Evolutionary conservation across 75 land plant species (phyloP).

Genomic region (Adiantum capillusveneris): DNA sequence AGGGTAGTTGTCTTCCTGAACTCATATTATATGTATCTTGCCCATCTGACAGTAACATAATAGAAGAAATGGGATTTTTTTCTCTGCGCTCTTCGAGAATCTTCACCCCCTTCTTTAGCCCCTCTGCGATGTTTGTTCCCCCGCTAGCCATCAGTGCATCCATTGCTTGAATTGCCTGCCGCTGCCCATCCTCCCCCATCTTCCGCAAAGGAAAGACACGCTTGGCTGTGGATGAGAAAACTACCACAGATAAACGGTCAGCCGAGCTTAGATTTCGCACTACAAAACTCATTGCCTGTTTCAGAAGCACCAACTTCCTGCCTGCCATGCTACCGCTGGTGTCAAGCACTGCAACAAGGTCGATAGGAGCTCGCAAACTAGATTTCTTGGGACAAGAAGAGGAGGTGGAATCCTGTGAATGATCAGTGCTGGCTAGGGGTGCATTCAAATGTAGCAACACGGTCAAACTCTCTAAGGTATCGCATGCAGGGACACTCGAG

Average conservation of each 20-base stretch:
- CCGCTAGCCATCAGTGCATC: slow-evolving; percentile 60
- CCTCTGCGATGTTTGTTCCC: slow-evolving; percentile 84
- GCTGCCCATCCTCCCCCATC: slow-evolving; percentile 61
- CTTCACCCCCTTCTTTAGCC: slow-evolving; percentile 67
- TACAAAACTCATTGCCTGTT: slow-evolving; percentile 67
- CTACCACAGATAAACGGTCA: slow-evolving; percentile 66
- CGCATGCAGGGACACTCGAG: slow-evolving; percentile 35
- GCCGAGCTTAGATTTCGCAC: slow-evolving; percentile 57
- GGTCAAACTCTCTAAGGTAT: slow-evolving; percentile 42
- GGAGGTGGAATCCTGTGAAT: background rate
- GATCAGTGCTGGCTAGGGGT: slow-evolving; percentile 11
- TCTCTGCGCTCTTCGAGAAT: slow-evolving; percentile 52
- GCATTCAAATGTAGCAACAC: slow-evolving; percentile 51
- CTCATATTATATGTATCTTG: slow-evolving; percentile 19
- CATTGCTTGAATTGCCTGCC: slow-evolving; percentile 58
- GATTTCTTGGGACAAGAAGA: slow-evolving; percentile 15
- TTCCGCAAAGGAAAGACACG: slow-evolving; percentile 60
- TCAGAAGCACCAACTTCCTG: slow-evolving; percentile 56
- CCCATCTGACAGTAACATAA: slow-evolving; percentile 73
- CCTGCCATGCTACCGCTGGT: slow-evolving; percentile 71
- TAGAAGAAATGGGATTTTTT: slow-evolving; percentile 64
- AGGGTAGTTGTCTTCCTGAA: background rate
- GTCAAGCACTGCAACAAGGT: slow-evolving; percentile 74
- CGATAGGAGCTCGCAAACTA: slow-evolving; percentile 52
- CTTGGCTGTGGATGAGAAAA: slow-evolving; percentile 68